Base-by-base conservation (phyloP, 2,329 filamentous ascomycete species). In the Dendryphion nanum region DNA sequence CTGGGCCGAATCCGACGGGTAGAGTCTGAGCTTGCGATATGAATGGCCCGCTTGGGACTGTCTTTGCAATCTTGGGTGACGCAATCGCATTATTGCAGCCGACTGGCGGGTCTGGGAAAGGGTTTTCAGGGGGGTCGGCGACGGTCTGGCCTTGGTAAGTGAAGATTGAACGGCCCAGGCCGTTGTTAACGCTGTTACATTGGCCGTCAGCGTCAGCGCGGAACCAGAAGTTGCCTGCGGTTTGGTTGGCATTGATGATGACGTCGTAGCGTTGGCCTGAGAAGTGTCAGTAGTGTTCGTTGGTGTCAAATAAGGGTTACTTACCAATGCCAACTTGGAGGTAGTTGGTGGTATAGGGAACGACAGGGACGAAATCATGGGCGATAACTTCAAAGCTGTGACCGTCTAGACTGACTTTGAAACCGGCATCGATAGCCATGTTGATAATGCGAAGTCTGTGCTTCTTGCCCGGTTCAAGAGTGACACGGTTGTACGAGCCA, bases 401-500 rank as follows among this genome's bases (percentile, higher is more conserved):
- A 10, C 49, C 49, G 15, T 63, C 60, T 4, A 64, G 56, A 14
- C 51, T 51, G 1, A 62, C 59, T 6, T 47, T 39, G 13, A 59
- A 36, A 19, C 46, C 45, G 12, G 45, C 46, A 26, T 61, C 57
- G 4, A 62, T 48, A 14, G 59, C 53, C 6, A 72, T 57, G 60
- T 83, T 83, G 53, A 82, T 70, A 37, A 83, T 68, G 2, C 80
- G 75, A 8, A 78, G 68, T 10, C 77, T 75, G 52, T 83, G 75
- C 5, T 59, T 72, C 59, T 71, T 74, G 36, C 74, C 74, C 4
- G 45, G 35, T 17, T 52, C 48, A 5, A 63, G 48, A 1, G 40
- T 52, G 6, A 62, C 57, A 7, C 48, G 50, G 44, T 55, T 52
- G 42, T 61, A 64, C 7, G 47, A 26, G 16, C 61, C 62, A 15